Base-by-base conservation (phyloP, 805 yeast genomes). In the Dipodascopsis tothii region DNA sequence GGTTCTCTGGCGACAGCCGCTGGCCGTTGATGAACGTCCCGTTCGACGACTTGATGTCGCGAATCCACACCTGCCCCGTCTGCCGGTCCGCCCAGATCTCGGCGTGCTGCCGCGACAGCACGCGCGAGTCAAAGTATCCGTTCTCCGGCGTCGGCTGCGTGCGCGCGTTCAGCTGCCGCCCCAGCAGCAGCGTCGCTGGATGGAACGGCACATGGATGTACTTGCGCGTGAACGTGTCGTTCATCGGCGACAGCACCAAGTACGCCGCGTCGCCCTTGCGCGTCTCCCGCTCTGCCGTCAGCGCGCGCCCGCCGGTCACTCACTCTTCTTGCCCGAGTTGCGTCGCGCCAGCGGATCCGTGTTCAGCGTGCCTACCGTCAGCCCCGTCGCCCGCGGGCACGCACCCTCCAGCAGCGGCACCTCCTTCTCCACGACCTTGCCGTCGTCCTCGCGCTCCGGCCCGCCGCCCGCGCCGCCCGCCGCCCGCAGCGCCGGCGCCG, bases 91-190 rank as follows among this genome's bases (percentile, higher is more conserved):
- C 76, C 68, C 76, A 84, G 50, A 92, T 66, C 56, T 84, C 90
- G 0, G 99, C 99, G 65, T 92, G 99, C 58, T 84, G 92, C 52
- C 99, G 70, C 17, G 94, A 81, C 37, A 92, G 72, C 7, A 94
- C 97, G 22, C 97, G 70, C 7, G 96, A 85, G 64, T 92, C 97
- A 59, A 92, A 92, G 61, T 75, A 88, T 0, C 97, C 98, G 60
- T 94, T 94, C 30, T 83, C 80, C 2, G 84, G 65, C 22, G 69
- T 65, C 0, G 81, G 81, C 32, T 68, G 64, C 5, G 74, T 65
- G 32, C 69, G 69, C 2, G 84, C 56, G 44, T 67, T 70, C 70
- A 51, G 81, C 37, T 95, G 97, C 43, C 99, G 74, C 1, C 99
- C 99, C 20, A 92, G 69, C 59, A 85, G 85, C 41, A 88, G 65